Percentiles rank a stretch among this genome's conserved stretches.
Evolutionary conservation across 2,329 filamentous ascomycete species (phyloP).

Genomic region (Paramyrothecium roridum): DNA sequence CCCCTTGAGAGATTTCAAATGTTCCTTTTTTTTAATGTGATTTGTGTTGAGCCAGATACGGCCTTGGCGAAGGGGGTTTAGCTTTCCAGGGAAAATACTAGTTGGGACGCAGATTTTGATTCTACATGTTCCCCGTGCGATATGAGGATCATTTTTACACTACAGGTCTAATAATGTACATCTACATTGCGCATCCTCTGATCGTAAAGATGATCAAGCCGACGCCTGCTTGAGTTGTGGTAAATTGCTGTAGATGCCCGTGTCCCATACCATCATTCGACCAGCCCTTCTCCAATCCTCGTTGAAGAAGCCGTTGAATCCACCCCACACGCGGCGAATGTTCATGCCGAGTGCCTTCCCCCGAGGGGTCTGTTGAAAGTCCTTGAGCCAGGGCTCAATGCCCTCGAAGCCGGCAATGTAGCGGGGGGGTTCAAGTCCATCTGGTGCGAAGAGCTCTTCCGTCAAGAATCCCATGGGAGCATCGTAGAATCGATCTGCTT

Average conservation of each 20-base stretch:
- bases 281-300: slow-evolving; percentile 58
- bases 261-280: slow-evolving; percentile 59
- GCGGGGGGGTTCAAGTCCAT: slow-evolving; percentile 33
- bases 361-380: slow-evolving; percentile 39
- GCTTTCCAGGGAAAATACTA: background rate
- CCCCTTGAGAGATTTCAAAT: background rate
- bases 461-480: slow-evolving; percentile 54
- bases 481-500: slow-evolving; percentile 89
- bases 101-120: background rate
- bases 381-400: slow-evolving; percentile 43
- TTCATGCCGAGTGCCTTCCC: slow-evolving; percentile 38
- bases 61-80: background rate
- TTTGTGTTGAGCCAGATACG: background rate
- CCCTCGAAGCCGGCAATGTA: slow-evolving; percentile 62
- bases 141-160: no score
- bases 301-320: slow-evolving; percentile 60
- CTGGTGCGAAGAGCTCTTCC: slow-evolving; percentile 42
- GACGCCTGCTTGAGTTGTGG: background rate
- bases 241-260: slow-evolving; percentile 27
- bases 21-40: background rate
- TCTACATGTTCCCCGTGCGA: background rate
- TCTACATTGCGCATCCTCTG: no score
- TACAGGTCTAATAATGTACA: no score
- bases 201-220: background rate
- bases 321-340: slow-evolving; percentile 49